phyloP scores from a whole-genome alignment of 495 filamentous ascomycete genomes.

The Pyrenula aspistea region DNA sequence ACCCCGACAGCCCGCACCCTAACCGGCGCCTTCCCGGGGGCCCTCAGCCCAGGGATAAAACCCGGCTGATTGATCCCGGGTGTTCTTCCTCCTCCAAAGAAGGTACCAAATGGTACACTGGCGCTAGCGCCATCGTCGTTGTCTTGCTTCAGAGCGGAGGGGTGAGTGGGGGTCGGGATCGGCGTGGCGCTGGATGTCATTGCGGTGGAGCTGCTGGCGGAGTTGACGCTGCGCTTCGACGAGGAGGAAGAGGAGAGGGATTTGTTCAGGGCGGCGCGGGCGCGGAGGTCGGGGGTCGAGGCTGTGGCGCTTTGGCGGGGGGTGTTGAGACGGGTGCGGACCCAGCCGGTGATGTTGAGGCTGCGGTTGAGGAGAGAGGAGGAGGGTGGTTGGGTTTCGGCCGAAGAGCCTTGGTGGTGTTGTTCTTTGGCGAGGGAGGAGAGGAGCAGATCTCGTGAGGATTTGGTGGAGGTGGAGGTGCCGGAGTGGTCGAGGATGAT shows the following conservation, averaged over 20 bases:
- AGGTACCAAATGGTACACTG: constrained; percentile 4
- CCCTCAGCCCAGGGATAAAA: constrained; percentile 27
- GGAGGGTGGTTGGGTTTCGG: constrained; percentile 3
- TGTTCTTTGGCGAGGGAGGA: not conserved
- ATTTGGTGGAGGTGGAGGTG: constrained; percentile 7
- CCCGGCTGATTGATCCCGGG: constrained; percentile 38
- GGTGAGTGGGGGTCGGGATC: not conserved
- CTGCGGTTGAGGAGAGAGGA: not conserved
- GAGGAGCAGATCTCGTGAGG: not conserved
- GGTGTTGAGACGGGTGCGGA: constrained; percentile 15
- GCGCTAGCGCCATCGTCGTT: constrained; percentile 10
- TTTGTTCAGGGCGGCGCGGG: not conserved
- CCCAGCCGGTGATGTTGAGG: not conserved
- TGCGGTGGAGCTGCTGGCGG: constrained; percentile 9
- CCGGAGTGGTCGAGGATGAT: constrained; percentile 10
- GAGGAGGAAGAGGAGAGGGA: not conserved
- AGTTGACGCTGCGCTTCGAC: constrained; percentile 2
- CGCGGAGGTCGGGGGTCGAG: constrained; percentile 1
- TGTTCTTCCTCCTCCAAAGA: constrained; percentile 20
- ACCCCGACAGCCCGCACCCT: constrained; percentile 21
- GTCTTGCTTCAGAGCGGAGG: constrained; percentile 1
- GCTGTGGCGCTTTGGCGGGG: constrained; percentile 15
- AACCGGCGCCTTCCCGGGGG: constrained; percentile 18
- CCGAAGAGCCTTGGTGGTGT: not conserved
- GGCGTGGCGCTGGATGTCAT: not conserved